phyloP scores from a whole-genome alignment of 352 stramenopile species.

The Aphanomyces stellatus region DNA sequence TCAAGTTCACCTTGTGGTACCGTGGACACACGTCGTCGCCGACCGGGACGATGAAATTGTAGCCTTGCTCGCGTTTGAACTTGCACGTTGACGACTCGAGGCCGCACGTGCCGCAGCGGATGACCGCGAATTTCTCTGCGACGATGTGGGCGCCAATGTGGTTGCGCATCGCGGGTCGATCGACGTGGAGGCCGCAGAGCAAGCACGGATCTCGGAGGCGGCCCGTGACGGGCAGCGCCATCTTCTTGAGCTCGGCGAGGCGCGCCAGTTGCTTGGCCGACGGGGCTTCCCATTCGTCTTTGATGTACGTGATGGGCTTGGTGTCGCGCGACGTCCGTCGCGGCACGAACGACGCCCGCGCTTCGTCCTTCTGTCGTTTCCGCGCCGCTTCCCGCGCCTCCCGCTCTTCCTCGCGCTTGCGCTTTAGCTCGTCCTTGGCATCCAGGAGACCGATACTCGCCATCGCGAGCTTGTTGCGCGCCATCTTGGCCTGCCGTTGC shows the following conservation, averaged over 20 bases:
- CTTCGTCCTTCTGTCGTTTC: not conserved
- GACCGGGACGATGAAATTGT: not conserved
- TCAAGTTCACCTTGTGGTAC: not conserved
- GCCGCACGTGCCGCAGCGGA: constrained; percentile 6
- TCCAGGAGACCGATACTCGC: not conserved
- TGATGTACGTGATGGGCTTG: not conserved
- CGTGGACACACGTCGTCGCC: not conserved
- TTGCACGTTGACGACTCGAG: not conserved
- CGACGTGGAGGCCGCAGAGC: not conserved
- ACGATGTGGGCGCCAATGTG: constrained; percentile 3
- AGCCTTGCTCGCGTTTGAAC: not conserved
- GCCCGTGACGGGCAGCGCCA: not conserved
- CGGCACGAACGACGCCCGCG: not conserved
- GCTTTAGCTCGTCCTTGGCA: not conserved
- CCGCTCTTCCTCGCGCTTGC: not conserved
- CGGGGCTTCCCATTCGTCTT: not conserved
- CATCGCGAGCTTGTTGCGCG: not conserved
- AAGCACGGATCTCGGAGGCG: not conserved
- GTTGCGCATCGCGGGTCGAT: not conserved
- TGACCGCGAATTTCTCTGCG: not conserved
- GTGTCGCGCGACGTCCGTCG: not conserved
- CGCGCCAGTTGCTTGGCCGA: not conserved
- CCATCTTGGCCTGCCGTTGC: not conserved
- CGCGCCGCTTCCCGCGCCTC: not conserved
- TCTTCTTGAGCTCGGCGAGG: not conserved